Conservation (phyloP, 768 basidiomycete genomes). For the Kwoniella sp. region DNA sequence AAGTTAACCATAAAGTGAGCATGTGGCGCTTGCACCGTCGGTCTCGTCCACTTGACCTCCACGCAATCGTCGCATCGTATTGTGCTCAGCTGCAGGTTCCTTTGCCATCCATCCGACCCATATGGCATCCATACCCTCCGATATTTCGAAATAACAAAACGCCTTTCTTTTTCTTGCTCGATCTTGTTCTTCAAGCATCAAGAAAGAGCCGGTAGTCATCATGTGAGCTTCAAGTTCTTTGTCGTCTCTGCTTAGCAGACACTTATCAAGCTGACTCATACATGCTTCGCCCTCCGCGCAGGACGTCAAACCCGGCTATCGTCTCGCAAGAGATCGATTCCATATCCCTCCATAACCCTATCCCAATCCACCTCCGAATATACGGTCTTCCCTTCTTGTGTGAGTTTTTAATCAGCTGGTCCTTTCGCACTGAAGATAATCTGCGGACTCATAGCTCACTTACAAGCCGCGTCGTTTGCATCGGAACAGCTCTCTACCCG, state of each 20-base stretch:
- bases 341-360: slow-evolving; percentile 56
- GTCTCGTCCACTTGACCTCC: neutral
- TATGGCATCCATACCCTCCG: no score
- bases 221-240: slow-evolving; percentile 4
- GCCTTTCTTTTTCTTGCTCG: neutral
- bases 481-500: slow-evolving; percentile 57
- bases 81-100: neutral
- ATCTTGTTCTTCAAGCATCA: neutral
- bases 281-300: neutral
- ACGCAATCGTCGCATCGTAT: slow-evolving; percentile 16
- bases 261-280: neutral
- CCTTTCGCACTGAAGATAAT: neutral
- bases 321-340: slow-evolving; percentile 55
- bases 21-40: no score
- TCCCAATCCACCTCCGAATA: slow-evolving; percentile 50
- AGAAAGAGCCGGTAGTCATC: slow-evolving; percentile 4
- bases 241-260: neutral
- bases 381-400: slow-evolving; percentile 57
- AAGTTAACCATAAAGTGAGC: no score
- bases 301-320: slow-evolving; percentile 36
- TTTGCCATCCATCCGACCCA: neutral
- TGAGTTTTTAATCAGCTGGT: slow-evolving; percentile 24
- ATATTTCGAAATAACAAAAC: slow-evolving; percentile 2
- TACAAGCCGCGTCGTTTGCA: no score
- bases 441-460: neutral